phyloP scores from a whole-genome alignment of 2,329 filamentous ascomycete species.

The Hymenoscyphus linearis region DNA sequence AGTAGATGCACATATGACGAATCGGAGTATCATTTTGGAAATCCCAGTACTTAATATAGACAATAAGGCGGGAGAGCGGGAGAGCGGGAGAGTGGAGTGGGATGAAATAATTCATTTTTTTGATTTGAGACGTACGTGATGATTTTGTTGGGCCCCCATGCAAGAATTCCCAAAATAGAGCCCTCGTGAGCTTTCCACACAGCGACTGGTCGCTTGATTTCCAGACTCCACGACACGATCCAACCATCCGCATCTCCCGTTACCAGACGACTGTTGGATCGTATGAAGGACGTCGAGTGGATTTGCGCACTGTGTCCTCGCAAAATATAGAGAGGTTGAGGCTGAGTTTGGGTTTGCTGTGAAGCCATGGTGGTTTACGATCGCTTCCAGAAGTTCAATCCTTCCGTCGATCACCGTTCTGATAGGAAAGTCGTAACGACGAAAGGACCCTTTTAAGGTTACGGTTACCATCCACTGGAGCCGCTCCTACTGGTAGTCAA shows the following conservation, averaged over 20 bases:
- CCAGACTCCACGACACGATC: conserved; percentile 78
- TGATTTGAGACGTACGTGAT: conserved; percentile 64
- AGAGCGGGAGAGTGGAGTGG: too few species aligned
- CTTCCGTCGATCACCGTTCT: neutral
- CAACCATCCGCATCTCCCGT: conserved; percentile 90
- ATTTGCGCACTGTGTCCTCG: conserved; percentile 80
- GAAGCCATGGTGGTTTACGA: conserved; percentile 19
- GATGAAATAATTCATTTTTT: conserved; percentile 7
- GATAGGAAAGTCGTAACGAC: conserved; percentile 1
- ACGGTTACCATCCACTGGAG: neutral
- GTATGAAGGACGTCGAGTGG: conserved; percentile 69
- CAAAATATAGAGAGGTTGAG: conserved; percentile 53
- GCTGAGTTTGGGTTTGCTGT: conserved; percentile 29
- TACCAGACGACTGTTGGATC: conserved; percentile 67
- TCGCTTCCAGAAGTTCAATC: neutral
- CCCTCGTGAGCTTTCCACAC: conserved; percentile 84
- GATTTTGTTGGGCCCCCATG: conserved; percentile 66
- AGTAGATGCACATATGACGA: conserved; percentile 7
- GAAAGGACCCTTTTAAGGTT: neutral
- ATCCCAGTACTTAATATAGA: neutral
- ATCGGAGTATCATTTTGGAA: conserved; percentile 1
- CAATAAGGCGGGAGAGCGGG: neutral
- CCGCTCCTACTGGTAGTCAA: neutral
- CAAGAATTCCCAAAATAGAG: conserved; percentile 68
- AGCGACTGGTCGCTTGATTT: conserved; percentile 71